Conservation (phyloP, 148 eudicot species). For the Tetragonia tetragonoides region DNA sequence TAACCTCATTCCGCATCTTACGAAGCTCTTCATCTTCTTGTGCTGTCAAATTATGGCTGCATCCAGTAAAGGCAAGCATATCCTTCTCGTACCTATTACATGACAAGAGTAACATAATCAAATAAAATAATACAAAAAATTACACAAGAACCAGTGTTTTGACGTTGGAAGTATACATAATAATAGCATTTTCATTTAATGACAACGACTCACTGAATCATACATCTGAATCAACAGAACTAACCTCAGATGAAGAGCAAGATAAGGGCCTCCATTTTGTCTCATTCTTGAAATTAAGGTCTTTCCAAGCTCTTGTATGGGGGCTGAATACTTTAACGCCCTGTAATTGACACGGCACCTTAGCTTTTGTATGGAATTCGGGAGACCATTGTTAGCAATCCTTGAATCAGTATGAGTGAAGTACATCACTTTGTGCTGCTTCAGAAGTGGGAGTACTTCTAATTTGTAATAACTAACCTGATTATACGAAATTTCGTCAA, state of each 20-base stretch:
- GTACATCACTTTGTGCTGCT: slow-evolving; percentile 87
- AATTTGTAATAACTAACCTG: slow-evolving; percentile 86
- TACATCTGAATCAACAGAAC: slow-evolving; percentile 1
- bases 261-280: slow-evolving; percentile 67
- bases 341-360: slow-evolving; percentile 88
- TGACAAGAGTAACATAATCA: background rate
- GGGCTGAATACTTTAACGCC: slow-evolving; percentile 83
- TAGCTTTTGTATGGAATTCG: slow-evolving; percentile 72
- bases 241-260: slow-evolving; percentile 93
- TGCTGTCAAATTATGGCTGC: slow-evolving; percentile 79
- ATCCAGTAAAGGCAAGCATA: slow-evolving; percentile 99
- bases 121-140: background rate
- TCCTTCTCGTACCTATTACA: slow-evolving; percentile 90
- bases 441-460: slow-evolving; percentile 82
- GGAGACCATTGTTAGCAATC: slow-evolving; percentile 78
- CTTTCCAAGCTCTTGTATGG: slow-evolving; percentile 80
- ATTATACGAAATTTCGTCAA: slow-evolving; percentile 17
- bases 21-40: slow-evolving; percentile 89
- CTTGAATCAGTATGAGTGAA: slow-evolving; percentile 96
- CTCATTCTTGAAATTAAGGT: slow-evolving; percentile 81
- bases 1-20: slow-evolving; percentile 78
- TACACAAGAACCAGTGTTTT: background rate
- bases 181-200: no score
- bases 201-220: background rate
- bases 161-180: no score